Conservation (phyloP, 208 protist species). For the Sergeia podlipaevii region DNA sequence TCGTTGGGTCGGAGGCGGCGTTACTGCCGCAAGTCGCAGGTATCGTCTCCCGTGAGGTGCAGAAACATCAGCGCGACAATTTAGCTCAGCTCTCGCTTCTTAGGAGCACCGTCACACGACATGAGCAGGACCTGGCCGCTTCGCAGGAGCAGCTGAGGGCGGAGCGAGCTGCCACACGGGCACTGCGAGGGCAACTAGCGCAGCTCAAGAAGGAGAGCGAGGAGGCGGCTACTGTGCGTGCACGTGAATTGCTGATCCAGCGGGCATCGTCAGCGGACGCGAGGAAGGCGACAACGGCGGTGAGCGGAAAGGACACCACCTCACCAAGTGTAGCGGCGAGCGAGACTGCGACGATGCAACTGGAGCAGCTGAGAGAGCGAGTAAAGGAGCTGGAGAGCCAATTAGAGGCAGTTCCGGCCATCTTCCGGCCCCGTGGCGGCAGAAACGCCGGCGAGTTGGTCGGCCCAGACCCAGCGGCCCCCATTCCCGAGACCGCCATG, state of each 20-base stretch:
- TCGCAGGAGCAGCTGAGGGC: conserved; percentile 38
- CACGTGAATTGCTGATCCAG: conserved; percentile 23
- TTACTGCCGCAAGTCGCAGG: conserved; percentile 51
- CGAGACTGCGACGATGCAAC: conserved; percentile 7
- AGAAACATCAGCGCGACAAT: conserved; percentile 61
- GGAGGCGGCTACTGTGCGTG: conserved; percentile 26
- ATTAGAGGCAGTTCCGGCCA: too few relatives aligned
- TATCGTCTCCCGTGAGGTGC: conserved; percentile 38
- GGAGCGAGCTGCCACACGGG: conserved; percentile 37
- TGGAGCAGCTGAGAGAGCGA: conserved; percentile 25
- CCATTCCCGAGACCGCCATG: neutral
- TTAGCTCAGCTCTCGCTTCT: conserved; percentile 59
- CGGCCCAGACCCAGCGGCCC: neutral
- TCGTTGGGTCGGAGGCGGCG: conserved; percentile 21
- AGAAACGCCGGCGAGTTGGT: too few relatives aligned
- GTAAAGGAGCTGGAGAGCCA: conserved; percentile 35
- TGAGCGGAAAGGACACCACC: conserved; percentile 9
- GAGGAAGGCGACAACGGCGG: conserved; percentile 14
- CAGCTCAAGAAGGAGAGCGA: conserved; percentile 25
- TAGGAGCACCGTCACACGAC: conserved; percentile 29
- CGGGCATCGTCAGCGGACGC: conserved; percentile 10
- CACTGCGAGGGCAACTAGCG: conserved; percentile 41
- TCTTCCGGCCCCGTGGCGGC: neutral
- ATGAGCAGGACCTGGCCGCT: conserved; percentile 47
- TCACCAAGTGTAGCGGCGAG: conserved; percentile 5